phyloP scores from a whole-genome alignment of 306 rosid species.

The Castanea crenata region DNA sequence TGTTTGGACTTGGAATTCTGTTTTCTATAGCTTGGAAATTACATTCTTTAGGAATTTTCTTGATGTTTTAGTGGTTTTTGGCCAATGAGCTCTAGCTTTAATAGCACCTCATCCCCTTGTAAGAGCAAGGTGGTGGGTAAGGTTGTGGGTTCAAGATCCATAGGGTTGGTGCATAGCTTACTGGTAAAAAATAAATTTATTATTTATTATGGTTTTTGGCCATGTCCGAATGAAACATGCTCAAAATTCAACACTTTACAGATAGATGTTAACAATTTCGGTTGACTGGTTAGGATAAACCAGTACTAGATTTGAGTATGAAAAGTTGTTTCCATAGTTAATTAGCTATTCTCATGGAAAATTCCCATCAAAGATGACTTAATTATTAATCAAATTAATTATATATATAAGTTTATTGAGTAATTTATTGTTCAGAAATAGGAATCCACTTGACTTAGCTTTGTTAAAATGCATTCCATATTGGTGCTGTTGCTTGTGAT shows the following conservation, averaged over 20 bases:
- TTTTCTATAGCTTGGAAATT: neutral
- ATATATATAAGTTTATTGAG: neutral
- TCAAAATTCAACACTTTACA: neutral
- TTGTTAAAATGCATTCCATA: constrained; percentile 16
- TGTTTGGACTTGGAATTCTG: neutral
- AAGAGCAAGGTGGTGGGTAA: no score
- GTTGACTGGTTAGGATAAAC: neutral
- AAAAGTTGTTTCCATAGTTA: neutral
- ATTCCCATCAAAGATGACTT: neutral
- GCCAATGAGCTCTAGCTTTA: no score
- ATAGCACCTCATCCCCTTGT: no score
- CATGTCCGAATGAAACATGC: neutral
- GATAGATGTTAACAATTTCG: neutral
- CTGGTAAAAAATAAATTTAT: neutral
- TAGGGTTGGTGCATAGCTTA: no score
- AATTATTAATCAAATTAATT: neutral
- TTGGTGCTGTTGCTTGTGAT: neutral
- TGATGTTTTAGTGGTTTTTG: neutral
- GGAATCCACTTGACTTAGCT: neutral
- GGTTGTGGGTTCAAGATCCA: no score
- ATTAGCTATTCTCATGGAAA: neutral
- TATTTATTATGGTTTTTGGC: neutral
- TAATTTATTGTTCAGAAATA: constrained; percentile 4
- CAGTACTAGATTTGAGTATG: neutral
- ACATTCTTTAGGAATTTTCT: neutral